Conservation (phyloP, 2,329 filamentous ascomycete genomes). For the Dactylellina parvicollis region DNA sequence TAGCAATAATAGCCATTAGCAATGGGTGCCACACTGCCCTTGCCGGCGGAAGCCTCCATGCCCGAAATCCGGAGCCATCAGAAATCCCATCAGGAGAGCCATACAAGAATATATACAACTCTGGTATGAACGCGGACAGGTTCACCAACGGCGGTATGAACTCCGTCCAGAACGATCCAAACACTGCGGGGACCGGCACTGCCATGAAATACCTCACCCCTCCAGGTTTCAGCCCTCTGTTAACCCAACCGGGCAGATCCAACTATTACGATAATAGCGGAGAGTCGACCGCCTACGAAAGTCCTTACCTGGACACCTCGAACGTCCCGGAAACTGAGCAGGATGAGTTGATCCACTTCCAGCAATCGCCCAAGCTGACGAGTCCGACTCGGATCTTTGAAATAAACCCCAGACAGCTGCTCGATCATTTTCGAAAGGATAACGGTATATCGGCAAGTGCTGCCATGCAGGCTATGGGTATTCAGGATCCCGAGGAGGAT, state of each 20-base stretch:
- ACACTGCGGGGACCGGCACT: background rate
- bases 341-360: conserved; percentile 17
- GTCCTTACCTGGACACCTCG: background rate
- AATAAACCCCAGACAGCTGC: conserved; percentile 4
- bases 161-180: background rate
- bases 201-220: background rate
- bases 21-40: background rate
- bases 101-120: too few species aligned
- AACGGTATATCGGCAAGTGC: background rate
- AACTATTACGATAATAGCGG: background rate
- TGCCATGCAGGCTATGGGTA: conserved; percentile 26
- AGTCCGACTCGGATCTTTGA: background rate
- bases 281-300: background rate
- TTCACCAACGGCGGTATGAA: background rate
- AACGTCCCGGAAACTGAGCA: conserved; percentile 18
- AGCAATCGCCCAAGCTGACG: background rate
- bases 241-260: conserved; percentile 1
- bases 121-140: too few species aligned
- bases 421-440: background rate
- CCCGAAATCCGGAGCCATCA: conserved; percentile 11
- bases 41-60: conserved; percentile 4
- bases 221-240: background rate
- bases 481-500: conserved; percentile 20
- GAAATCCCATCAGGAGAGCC: background rate
- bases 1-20: background rate